These are phyloP conservation scores for Erythrobasidium hasegawianum DNA, from an alignment of 1,284 basidiomycete genomes.

Conservation along the genomic window DNA sequence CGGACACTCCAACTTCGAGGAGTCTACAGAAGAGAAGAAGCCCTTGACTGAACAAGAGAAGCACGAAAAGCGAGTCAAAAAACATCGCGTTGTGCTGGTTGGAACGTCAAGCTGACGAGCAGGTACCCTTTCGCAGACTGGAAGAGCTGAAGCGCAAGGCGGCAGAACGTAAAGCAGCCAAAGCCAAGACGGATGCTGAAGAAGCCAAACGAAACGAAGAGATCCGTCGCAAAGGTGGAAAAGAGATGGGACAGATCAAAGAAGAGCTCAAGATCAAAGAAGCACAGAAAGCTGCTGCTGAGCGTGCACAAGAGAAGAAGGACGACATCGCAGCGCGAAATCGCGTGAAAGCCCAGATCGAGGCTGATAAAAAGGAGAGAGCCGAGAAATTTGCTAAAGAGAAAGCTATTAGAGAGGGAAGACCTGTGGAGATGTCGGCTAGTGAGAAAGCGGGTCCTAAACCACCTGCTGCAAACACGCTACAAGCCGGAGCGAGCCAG, in stretches of 20 bases:
- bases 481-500: constrained; percentile 47
- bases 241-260: constrained; percentile 67
- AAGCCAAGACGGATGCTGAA: constrained; percentile 65
- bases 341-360: constrained; percentile 84
- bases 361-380: constrained; percentile 83
- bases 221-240: constrained; percentile 75
- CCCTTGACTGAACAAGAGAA: constrained; percentile 95
- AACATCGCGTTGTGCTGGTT: not conserved
- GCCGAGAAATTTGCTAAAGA: constrained; percentile 77
- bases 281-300: constrained; percentile 67
- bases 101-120: not conserved
- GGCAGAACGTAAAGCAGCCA: constrained; percentile 65
- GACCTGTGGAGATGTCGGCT: constrained; percentile 47
- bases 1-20: constrained; percentile 62
- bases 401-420: constrained; percentile 78
- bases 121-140: not conserved
- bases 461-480: constrained; percentile 49
- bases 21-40: constrained; percentile 90
- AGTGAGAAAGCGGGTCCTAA: constrained; percentile 42
- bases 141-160: constrained; percentile 63
- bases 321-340: constrained; percentile 78
- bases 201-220: constrained; percentile 73
- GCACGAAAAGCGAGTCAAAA: constrained; percentile 71
- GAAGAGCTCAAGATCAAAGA: constrained; percentile 70
- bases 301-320: constrained; percentile 75